These are phyloP conservation scores for Pseudohalonectria lignicola DNA, from an alignment of 2,329 filamentous ascomycete genomes.

Conservation along the genomic window DNA sequence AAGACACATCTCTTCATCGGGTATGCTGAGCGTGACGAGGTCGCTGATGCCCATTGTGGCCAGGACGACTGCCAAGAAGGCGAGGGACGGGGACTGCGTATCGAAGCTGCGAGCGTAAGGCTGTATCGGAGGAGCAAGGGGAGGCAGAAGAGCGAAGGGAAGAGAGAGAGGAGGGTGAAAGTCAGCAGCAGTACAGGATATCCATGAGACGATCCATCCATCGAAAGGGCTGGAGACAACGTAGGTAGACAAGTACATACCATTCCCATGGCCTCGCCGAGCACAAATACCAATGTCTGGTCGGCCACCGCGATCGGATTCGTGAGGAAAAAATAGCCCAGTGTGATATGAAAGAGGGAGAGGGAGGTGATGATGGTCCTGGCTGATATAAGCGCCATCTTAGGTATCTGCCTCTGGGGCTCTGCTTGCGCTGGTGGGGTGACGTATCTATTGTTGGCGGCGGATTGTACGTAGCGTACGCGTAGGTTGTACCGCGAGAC, in stretches of 20 bases:
- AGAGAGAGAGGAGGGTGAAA: not conserved
- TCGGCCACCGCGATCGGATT: constrained; percentile 63
- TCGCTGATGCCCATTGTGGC: constrained; percentile 50
- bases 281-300: constrained; percentile 67
- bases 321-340: constrained; percentile 75
- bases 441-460: too few relatives aligned
- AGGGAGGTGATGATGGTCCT: constrained; percentile 72
- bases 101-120: constrained; percentile 58
- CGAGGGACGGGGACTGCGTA: constrained; percentile 56
- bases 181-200: constrained; percentile 2
- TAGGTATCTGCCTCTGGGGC: too few relatives aligned
- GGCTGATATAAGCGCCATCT: constrained; percentile 73
- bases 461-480: too few relatives aligned
- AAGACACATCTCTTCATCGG: constrained; percentile 54
- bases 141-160: too few relatives aligned
- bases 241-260: constrained; percentile 42
- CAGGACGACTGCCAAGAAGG: constrained; percentile 61
- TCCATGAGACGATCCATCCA: too few relatives aligned
- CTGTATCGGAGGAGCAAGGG: too few relatives aligned
- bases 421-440: too few relatives aligned
- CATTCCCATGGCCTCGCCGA: constrained; percentile 76
- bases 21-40: constrained; percentile 53
- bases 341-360: constrained; percentile 73
- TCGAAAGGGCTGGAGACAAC: too few relatives aligned
- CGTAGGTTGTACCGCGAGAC: too few relatives aligned